Base-by-base conservation (phyloP, 129 eudicot species). In the Lactuca sativa region DNA sequence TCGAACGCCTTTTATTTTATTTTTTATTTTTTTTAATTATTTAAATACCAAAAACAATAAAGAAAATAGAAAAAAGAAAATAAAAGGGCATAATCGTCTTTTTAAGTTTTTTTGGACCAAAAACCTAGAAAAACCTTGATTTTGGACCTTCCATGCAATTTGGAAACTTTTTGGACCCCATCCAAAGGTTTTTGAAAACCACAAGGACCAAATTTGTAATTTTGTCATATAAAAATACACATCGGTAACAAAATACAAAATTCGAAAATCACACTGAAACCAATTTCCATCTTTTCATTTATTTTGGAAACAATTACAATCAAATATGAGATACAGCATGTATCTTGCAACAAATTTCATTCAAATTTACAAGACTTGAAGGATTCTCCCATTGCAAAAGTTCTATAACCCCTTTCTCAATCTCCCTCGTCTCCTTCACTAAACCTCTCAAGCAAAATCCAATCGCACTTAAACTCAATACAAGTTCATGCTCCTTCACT, bases 301-400 rank as follows among this genome's bases (percentile, higher is more conserved):
- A 61, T 76, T 76, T 69, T 62, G 52, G 56, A 76, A 53, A 51
- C 65, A 69, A 69, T 61, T 60, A 5, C 9, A 67, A 62, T 76
- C 70, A 76, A 41, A 10, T 61, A 31, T 61, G 40, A 55, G 21
- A 62, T 63, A 83, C 70, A 56, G 85, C 84, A 65, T 77, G 66
- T 40, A 86, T 75, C 63, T 90, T 90, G 72, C 85, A 77, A 36
- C 66, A 70, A 62, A 90, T 82, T 34, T 84, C 88, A 70, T 80
- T 67, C 79, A 90, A 78, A 81, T 86, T 81, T 52, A 86, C 88
- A 77, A 71, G 83, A 53, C 77, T 76, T 52, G 85, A 58, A 48
- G 95, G 95, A 74, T 85, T 91, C 79, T 87, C 97, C 90, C 90
- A 85, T 71, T 85, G 92, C 59, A 87, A 44, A 80, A 87, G 71